phyloP scores from a whole-genome alignment of 1,284 basidiomycete genomes.

The Trichosporon coremiiforme region DNA sequence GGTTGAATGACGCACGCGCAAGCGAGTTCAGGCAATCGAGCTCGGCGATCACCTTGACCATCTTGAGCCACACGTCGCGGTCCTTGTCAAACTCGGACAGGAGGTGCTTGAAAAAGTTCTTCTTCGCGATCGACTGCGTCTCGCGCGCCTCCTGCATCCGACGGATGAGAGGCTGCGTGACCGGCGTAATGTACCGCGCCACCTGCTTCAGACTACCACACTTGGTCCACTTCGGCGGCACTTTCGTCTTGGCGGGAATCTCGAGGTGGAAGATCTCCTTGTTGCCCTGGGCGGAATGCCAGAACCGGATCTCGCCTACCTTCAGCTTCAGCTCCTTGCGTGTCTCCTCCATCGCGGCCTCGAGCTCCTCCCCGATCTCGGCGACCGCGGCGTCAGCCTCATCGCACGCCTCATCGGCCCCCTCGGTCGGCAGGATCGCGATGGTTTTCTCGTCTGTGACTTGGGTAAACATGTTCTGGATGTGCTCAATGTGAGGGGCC shows the following conservation, averaged over 20 bases:
- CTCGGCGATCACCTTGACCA: slow-evolving; percentile 73
- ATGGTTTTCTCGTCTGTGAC: slow-evolving; percentile 61
- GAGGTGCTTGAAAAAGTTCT: slow-evolving; percentile 77
- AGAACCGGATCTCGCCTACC: slow-evolving; percentile 63
- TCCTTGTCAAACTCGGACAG: slow-evolving; percentile 85
- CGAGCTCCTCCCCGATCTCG: slow-evolving; percentile 69
- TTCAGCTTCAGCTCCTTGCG: slow-evolving; percentile 16
- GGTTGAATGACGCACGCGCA: slow-evolving; percentile 81
- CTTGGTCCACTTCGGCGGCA: slow-evolving; percentile 83
- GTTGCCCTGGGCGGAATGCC: slow-evolving; percentile 80
- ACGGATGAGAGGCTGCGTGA: slow-evolving; percentile 70
- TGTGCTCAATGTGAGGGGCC: slow-evolving; percentile 62
- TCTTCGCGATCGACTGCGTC: slow-evolving; percentile 74
- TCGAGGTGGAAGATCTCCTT: slow-evolving; percentile 92
- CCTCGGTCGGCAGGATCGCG: slow-evolving; percentile 69
- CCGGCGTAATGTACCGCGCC: slow-evolving; percentile 74
- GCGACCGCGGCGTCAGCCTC: slow-evolving; percentile 69
- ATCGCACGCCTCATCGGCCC: slow-evolving; percentile 84
- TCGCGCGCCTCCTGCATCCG: slow-evolving; percentile 89
- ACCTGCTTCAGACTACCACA: slow-evolving; percentile 72
- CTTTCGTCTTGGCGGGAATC: slow-evolving; percentile 64
- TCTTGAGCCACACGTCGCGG: slow-evolving; percentile 73
- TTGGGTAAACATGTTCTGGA: slow-evolving; percentile 71
- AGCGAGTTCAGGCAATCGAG: slow-evolving; percentile 93
- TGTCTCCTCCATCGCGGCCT: slow-evolving; percentile 63